These are phyloP conservation scores for Chytriomyces sp. DNA, from an alignment of 192 early-diverging fungal species.

Conservation along the genomic window DNA sequence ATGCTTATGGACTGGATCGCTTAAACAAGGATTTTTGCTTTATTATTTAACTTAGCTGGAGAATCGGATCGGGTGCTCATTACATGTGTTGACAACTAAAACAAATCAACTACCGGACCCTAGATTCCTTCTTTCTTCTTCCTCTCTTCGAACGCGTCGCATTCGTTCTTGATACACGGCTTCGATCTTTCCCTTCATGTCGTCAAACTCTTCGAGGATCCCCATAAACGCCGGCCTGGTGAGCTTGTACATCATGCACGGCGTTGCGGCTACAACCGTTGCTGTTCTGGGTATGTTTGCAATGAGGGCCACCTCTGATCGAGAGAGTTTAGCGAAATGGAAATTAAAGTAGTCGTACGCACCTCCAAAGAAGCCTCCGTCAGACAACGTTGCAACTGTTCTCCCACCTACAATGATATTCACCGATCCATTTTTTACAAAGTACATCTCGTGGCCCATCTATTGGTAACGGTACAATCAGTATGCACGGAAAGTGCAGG, in stretches of 20 bases:
- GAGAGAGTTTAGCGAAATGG: neutral
- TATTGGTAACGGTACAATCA: no score
- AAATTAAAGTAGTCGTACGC: neutral
- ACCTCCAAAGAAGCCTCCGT: slow-evolving; percentile 47
- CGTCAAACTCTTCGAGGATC: slow-evolving; percentile 48
- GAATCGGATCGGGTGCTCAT: no score
- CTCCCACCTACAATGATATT: slow-evolving; percentile 43
- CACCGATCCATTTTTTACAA: slow-evolving; percentile 47
- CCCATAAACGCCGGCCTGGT: slow-evolving; percentile 32
- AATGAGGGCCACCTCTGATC: slow-evolving; percentile 44
- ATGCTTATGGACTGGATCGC: slow-evolving; percentile 22
- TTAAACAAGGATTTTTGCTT: neutral
- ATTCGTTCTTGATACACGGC: slow-evolving; percentile 44
- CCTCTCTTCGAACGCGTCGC: slow-evolving; percentile 22
- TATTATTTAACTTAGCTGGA: neutral
- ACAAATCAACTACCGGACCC: neutral
- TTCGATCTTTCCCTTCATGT: slow-evolving; percentile 40
- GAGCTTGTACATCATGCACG: slow-evolving; percentile 42
- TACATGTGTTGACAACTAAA: no score
- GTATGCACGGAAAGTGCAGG: neutral
- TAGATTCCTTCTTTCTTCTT: slow-evolving; percentile 35
- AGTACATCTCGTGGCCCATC: slow-evolving; percentile 32
- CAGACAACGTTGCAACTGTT: slow-evolving; percentile 25
- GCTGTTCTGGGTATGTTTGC: slow-evolving; percentile 52
- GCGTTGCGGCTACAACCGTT: slow-evolving; percentile 36